phyloP scores from a whole-genome alignment of 169 alveolate species.

The Cryptosporidium bovis region DNA sequence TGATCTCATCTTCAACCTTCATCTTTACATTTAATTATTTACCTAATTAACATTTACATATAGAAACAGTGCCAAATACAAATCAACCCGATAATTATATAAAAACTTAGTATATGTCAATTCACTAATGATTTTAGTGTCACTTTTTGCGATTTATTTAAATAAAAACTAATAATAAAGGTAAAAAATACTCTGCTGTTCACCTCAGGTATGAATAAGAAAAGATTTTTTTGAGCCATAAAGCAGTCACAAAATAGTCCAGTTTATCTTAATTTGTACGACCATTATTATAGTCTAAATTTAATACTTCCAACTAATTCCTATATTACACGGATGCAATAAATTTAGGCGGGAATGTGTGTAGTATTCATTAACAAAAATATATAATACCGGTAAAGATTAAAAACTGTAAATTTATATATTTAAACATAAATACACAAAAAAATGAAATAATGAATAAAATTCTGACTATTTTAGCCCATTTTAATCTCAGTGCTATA shows the following conservation, averaged over 20 bases:
- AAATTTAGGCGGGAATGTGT: constrained; percentile 70
- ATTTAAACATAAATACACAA: too few species aligned
- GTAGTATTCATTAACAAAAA: neutral
- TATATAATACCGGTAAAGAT: neutral
- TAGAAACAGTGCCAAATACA: neutral
- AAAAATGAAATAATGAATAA: too few species aligned
- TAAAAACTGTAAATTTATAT: neutral
- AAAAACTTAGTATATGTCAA: neutral
- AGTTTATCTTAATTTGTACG: too few species aligned
- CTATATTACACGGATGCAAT: constrained; percentile 36
- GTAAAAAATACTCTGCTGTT: too few species aligned
- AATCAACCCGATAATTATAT: too few species aligned
- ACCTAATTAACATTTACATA: neutral
- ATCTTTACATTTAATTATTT: neutral
- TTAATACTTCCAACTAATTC: neutral
- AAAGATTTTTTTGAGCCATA: too few species aligned
- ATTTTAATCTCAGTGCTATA: too few species aligned
- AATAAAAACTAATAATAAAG: too few species aligned
- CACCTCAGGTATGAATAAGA: too few species aligned
- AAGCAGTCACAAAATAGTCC: too few species aligned
- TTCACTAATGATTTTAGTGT: neutral
- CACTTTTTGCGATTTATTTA: neutral
- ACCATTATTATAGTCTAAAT: too few species aligned
- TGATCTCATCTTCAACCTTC: constrained; percentile 28
- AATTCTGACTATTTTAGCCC: too few species aligned